Evolutionary conservation across 2,329 filamentous ascomycete genomes (phyloP), one percentile per base, ranked within the genome.

Genomic region (Trichophyton benhamiae): DNA sequence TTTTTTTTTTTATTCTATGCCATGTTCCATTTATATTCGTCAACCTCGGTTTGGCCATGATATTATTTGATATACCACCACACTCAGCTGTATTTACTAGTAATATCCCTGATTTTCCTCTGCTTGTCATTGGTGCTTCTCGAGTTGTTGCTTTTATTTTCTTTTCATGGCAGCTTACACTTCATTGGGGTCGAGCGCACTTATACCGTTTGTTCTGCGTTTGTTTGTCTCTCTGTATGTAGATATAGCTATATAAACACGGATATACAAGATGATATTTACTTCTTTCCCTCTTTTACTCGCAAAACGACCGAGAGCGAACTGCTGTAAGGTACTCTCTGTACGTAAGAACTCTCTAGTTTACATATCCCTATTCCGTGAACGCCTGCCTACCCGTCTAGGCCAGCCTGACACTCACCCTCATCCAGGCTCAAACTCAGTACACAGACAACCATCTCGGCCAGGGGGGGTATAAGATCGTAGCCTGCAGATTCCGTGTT

Each of bases 21-120:
- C 3, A 36, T 36, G 33, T 36, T 36, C 9, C 33, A 11, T 9
- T 36, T 36, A 36, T 33, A 33, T 36, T 36, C 9, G 33, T 11
- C 33, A 36, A 36, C 33, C 33, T 11, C 11, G 8, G 33, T 36
- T 36, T 36, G 20, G 15, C 41, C 13, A 15, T 48, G 52, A 30
- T 17, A 83, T 75, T 0, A 84, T 1, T 44, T 87, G 84, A 8
- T 55, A 55, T 55, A 55, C 49, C 49, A 55, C 41, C 41, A 17
- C 9, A 33, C 27, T 17, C 25, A n/a, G 4, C 27, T 55, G 49
- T 55, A 55, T 15, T 55, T 36, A 36, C 49, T 55, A 55, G 49
- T 55, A 55, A 36, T 55, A 55, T 55, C 33, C 33, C 27, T 27
- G 25, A 52, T 27, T 52, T 17, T 13, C 11, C 8, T 53, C 15